These are phyloP conservation scores for Paecilomyces variotii DNA, from an alignment of 2,329 filamentous ascomycete genomes.

Conservation along the genomic window DNA sequence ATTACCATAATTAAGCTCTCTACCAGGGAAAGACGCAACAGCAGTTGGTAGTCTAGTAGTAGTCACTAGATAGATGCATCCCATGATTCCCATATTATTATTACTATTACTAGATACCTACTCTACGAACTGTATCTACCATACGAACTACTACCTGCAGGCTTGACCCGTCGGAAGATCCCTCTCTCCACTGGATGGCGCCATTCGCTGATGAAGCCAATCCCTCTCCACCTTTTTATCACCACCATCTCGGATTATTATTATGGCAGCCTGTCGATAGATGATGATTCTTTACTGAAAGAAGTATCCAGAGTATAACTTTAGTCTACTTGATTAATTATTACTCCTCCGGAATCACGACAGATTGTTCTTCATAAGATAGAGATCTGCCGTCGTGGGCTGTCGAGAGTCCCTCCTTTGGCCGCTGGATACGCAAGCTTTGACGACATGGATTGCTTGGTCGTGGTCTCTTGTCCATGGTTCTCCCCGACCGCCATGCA, in stretches of 20 bases:
- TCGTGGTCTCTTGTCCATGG: not conserved
- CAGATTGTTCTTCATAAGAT: not conserved
- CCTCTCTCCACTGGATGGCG: not conserved
- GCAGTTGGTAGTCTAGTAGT: too few species aligned
- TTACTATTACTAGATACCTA: not conserved
- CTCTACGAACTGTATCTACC: not conserved
- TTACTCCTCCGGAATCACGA: not conserved
- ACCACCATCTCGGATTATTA: not conserved
- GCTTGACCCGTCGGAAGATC: not conserved
- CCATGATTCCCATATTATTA: too few species aligned
- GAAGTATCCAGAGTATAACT: not conserved
- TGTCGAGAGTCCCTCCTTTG: not conserved
- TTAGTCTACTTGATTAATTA: too few species aligned
- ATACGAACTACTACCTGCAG: not conserved
- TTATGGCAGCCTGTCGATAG: too few species aligned
- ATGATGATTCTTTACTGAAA: too few species aligned
- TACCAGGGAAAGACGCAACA: too few species aligned
- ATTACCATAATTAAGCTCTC: too few species aligned
- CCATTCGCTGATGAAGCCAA: not conserved
- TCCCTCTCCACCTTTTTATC: not conserved
- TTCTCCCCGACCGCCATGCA: not conserved
- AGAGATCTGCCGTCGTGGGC: not conserved
- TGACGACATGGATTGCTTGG: not conserved
- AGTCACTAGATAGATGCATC: too few species aligned
- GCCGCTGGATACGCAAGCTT: not conserved